A percentile compares a stretch with the other conserved stretches of the same genome.
Conservation (phyloP, 768 basidiomycete species). For the Suillus decipiens region DNA sequence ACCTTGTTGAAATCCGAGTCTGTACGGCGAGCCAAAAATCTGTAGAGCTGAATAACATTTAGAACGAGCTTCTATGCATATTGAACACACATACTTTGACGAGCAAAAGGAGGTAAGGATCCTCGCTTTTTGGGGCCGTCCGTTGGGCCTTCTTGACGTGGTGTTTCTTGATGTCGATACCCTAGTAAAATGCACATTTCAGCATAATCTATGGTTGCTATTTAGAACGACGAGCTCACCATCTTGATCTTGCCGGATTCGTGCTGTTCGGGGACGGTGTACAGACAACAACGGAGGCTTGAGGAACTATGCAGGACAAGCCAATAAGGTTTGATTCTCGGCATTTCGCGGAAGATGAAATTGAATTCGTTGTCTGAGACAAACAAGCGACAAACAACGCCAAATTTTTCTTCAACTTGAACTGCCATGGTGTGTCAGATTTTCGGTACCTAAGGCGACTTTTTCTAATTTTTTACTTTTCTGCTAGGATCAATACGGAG, state of each 20-base stretch:
- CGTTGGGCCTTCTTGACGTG: slow-evolving; percentile 99
- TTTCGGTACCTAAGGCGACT: slow-evolving; percentile 9
- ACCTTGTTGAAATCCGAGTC: slow-evolving; percentile 97
- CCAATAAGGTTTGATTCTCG: slow-evolving; percentile 36
- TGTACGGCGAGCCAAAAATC: slow-evolving; percentile 97
- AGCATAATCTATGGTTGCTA: slow-evolving; percentile 25
- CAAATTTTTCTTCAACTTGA: slow-evolving; percentile 46
- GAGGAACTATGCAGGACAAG: slow-evolving; percentile 63
- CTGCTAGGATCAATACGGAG: slow-evolving; percentile 58
- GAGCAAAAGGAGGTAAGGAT: slow-evolving; percentile 96
- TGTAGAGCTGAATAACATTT: slow-evolving; percentile 74
- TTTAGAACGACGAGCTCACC: slow-evolving; percentile 63
- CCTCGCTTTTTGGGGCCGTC: slow-evolving; percentile 96
- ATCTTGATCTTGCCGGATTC: slow-evolving; percentile 72
- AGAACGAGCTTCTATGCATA: slow-evolving; percentile 14
- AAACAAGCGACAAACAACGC: slow-evolving; percentile 40
- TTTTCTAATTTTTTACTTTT: slow-evolving; percentile 14
- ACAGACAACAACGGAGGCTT: slow-evolving; percentile 46
- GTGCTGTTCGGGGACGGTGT: slow-evolving; percentile 51
- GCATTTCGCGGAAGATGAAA: slow-evolving; percentile 27
- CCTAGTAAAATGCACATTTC: slow-evolving; percentile 46
- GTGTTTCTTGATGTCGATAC: slow-evolving; percentile 94
- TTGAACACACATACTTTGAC: slow-evolving; percentile 74
- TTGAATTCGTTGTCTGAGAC: slow-evolving; percentile 28
- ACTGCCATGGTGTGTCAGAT: slow-evolving; percentile 70